Evolutionary conservation across 148 eudicot species (phyloP), one percentile per base, ranked within the genome.

Genomic region (Tetragonia tetragonoides): DNA sequence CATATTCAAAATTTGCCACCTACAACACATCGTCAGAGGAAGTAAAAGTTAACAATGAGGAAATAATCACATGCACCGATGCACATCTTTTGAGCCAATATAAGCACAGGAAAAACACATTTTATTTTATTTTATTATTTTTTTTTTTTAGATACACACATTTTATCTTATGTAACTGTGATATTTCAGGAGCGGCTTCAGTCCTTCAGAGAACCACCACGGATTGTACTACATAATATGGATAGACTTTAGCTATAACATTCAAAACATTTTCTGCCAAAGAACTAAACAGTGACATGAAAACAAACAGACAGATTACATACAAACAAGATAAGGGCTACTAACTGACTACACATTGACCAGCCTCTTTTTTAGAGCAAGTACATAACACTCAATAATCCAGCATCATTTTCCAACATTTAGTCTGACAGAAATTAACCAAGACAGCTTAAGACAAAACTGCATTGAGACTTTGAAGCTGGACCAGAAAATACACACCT

Each of bases 1-100:
- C 85, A 79, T 89, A 95, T 82, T 91, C 94, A 81, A 95, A 95
- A 85, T 95, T 93, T 57, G 99, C 99, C 72, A 95, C 99, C 99
- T 95, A 81, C 61, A 62, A 66, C 51, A 80, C 68, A 71, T 57
- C 57, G 24, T 39, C 51, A 60, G 24, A 56, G 37, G 12, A 56
- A 63, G 20, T 14, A 21, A 14, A 76, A n/a, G 71, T 61, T 66
- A 41, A 46, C 42, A 69, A 62, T 40, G 41, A 49, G 18, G 49
- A 75, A 57, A 20, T n/a, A 28, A 65, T n/a, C 44, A 37, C 17
- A 76, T 11, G 46, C 44, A 76, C 41, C 38, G 9, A 76, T 11
- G 46, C 44, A 76, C 41, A 12, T 21, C 17, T 8, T 8, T 11
- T 24, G 21, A 37, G 10, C 10, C 23, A 53, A 53, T 34, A 67